Percentiles rank a stretch among this genome's conserved stretches.
Conservation (phyloP, 208 protist genomes). For the Crithidia expoeki region DNA sequence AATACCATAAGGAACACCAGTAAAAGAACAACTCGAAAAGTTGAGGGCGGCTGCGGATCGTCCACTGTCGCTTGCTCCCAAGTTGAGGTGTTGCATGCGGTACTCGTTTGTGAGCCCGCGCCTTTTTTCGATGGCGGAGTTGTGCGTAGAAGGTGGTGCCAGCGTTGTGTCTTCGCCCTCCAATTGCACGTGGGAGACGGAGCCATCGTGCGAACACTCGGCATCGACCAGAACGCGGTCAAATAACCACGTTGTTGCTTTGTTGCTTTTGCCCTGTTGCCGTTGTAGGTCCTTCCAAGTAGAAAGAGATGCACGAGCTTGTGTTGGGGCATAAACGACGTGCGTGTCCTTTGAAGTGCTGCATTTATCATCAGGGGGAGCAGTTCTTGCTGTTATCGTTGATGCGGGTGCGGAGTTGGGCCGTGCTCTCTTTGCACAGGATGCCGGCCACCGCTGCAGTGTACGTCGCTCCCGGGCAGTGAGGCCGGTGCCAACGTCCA, state of each 20-base stretch:
- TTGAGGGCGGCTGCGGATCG: no score
- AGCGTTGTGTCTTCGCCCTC: background rate
- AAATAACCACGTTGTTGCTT: constrained; percentile 37
- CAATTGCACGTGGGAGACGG: constrained; percentile 68
- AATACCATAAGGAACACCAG: no score
- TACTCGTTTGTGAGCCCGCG: constrained; percentile 64
- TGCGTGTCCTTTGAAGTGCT: background rate
- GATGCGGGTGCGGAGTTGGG: background rate
- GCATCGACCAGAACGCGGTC: constrained; percentile 90
- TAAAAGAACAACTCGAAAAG: no score
- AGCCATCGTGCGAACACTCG: constrained; percentile 92
- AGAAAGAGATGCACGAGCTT: background rate
- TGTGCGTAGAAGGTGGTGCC: background rate
- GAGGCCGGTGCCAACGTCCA: constrained; percentile 28
- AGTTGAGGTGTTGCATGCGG: constrained; percentile 66
- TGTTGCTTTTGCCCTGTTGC: background rate
- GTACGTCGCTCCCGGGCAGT: constrained; percentile 32
- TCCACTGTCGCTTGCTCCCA: background rate
- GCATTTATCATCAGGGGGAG: no score
- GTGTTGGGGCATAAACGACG: constrained; percentile 33
- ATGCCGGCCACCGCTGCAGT: constrained; percentile 8
- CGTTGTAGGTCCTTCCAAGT: constrained; percentile 1
- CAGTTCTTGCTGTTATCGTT: no score
- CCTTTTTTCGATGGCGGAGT: constrained; percentile 4
- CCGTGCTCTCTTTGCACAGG: constrained; percentile 5